Conservation (phyloP, 176 grass and related monocot species). For the Pontederia crassipes region DNA sequence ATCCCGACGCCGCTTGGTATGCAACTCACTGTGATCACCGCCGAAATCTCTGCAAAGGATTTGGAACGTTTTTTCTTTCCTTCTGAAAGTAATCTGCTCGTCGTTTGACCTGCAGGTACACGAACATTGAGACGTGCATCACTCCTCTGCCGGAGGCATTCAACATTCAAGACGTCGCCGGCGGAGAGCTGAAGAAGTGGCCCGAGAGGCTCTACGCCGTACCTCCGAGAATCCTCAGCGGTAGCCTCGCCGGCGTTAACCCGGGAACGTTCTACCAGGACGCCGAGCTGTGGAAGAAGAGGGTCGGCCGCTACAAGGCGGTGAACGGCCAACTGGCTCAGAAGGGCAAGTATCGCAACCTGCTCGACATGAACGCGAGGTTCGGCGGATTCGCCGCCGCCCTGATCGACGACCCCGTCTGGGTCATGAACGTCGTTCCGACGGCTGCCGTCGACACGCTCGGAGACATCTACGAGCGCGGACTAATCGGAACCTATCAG, state of each 20-base stretch:
- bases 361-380: conserved; percentile 53
- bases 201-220: conserved; percentile 29
- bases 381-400: conserved; percentile 38
- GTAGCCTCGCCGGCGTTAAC: conserved; percentile 23
- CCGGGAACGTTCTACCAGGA: conserved; percentile 27
- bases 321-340: conserved; percentile 30
- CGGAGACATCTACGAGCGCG: conserved; percentile 38
- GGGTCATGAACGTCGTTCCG: conserved; percentile 55
- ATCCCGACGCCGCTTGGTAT: conserved; percentile 33
- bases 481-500: conserved; percentile 48
- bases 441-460: conserved; percentile 24
- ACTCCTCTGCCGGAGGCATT: conserved; percentile 31
- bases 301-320: conserved; percentile 34
- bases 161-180: conserved; percentile 10
- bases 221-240: conserved; percentile 31
- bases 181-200: conserved; percentile 34
- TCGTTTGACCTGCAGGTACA: conserved; percentile 21
- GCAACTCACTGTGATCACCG: too few species aligned
- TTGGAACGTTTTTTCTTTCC: background rate
- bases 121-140: conserved; percentile 37
- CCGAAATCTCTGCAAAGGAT: background rate
- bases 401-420: conserved; percentile 31
- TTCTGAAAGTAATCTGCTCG: too few species aligned
- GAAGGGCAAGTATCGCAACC: conserved; percentile 43
- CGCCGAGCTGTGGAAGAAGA: conserved; percentile 34